Percentiles rank a stretch among this genome's conserved stretches.
Evolutionary conservation across 2,329 filamentous ascomycete species (phyloP).

Genomic region (Claviceps citrina): DNA sequence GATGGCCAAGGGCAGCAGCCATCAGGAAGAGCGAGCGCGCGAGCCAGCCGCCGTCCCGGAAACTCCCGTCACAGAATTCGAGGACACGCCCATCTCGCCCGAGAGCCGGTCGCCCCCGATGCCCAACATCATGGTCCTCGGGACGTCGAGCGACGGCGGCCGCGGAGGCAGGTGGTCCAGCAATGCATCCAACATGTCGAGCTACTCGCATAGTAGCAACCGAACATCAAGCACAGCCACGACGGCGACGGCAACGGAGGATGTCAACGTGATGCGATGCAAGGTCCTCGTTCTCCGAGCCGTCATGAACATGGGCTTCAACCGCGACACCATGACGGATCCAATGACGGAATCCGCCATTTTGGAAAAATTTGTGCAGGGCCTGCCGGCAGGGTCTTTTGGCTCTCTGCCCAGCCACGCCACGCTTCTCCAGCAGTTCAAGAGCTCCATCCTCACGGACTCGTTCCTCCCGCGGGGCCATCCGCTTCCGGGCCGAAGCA

Average conservation of each 20-base stretch:
- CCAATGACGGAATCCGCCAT: slow-evolving; percentile 33
- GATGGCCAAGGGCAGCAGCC: slow-evolving; percentile 32
- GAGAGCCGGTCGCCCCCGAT: slow-evolving; percentile 60
- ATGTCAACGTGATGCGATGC: slow-evolving; percentile 60
- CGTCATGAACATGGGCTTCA: slow-evolving; percentile 70
- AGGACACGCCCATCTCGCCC: slow-evolving; percentile 72
- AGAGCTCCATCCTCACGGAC: slow-evolving; percentile 62
- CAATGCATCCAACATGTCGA: slow-evolving; percentile 61
- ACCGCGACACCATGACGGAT: slow-evolving; percentile 37
- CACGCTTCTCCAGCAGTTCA: slow-evolving; percentile 61
- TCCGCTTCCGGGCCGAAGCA: slow-evolving; percentile 35
- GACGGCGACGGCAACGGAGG: slow-evolving; percentile 52
- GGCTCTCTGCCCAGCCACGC: slow-evolving; percentile 56
- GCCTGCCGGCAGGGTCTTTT: slow-evolving; percentile 62
- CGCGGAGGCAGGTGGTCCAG: slow-evolving; percentile 65
- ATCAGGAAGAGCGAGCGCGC: slow-evolving; percentile 32
- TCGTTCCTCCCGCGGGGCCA: slow-evolving; percentile 33
- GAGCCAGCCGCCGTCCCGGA: slow-evolving; percentile 49
- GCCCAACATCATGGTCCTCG: slow-evolving; percentile 78
- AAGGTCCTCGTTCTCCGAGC: slow-evolving; percentile 72
- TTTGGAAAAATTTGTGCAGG: slow-evolving; percentile 62
- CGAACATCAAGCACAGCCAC: slow-evolving; percentile 58
- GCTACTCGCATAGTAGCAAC: slow-evolving; percentile 57
- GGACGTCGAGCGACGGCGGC: slow-evolving; percentile 45
- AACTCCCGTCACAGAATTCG: slow-evolving; percentile 88